Evolutionary conservation across 1,284 basidiomycete species (phyloP), one percentile per base, ranked within the genome.

Genomic region (Fistulinella cinereoalba): DNA sequence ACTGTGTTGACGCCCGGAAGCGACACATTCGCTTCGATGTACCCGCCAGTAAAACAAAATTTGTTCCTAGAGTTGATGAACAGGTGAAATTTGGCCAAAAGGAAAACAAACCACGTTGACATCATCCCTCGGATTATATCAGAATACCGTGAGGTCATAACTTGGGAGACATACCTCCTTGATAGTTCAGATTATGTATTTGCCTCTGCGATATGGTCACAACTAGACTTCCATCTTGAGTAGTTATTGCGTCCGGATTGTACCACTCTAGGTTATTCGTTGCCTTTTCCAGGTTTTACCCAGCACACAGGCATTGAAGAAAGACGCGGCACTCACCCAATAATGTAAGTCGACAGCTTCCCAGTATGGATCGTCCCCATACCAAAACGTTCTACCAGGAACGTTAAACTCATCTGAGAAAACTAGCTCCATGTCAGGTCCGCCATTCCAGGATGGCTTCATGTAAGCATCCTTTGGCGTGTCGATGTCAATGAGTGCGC

Each of bases 401-500:
- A 71, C 71, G 56, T 91, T 82, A 62, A 92, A 92, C 65, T 92
- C 89, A 62, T 92, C 88, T 6, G 82, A 86, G 62, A 85, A 90
- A 1, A 87, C 84, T 15, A 90, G 68, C 10, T 73, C 63, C 63
- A 72, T 59, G 25, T 76, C 53, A 7, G 75, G 67, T 3, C 76
- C 75, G 46, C 81, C 78, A 38, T 64, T 67, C 56, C 65, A 72
- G 34, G 82, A 83, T 0, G 63, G 57, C 43, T 74, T 76, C 2
- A 67, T 73, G 56, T 77, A 72, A 11, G 68, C 79, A 0, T 74
- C 72, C 44, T 69, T 52, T 2, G 86, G 86, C 0, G 86, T 88
- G 45, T 86, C 80, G 5, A 71, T 52, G 62, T 89, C 86, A 51
- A 89, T 79, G 25, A 86, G 70, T 15, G 73, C 76, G 49, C 76